Evolutionary conservation across 148 eudicot genomes (phyloP).

Genomic region (Cornus florida): DNA sequence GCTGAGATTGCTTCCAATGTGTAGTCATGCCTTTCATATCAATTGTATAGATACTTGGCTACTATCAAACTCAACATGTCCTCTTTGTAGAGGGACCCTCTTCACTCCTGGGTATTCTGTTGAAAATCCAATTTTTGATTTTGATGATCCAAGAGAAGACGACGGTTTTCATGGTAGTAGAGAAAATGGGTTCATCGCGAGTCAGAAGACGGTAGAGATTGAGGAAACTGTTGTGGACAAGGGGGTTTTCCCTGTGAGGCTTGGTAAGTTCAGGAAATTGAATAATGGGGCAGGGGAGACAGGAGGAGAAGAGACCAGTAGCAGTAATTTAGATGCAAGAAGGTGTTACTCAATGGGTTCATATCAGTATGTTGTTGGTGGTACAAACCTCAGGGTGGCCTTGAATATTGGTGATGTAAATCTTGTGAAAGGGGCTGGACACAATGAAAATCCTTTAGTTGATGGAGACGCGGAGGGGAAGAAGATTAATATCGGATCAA

Average conservation of each 20-base stretch:
- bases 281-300: conserved; percentile 16
- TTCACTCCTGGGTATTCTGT: conserved; percentile 13
- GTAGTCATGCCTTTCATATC: conserved; percentile 45
- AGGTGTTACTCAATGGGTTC: conserved; percentile 49
- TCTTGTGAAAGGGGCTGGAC: conserved; percentile 8
- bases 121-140: conserved; percentile 27
- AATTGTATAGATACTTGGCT: conserved; percentile 48
- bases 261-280: conserved; percentile 35
- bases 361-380: conserved; percentile 35
- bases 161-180: neutral
- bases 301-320: conserved; percentile 13
- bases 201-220: neutral
- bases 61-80: conserved; percentile 41
- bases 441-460: neutral
- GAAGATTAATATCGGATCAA: conserved; percentile 26
- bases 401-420: conserved; percentile 13
- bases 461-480: conserved; percentile 19
- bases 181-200: neutral
- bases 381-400: conserved; percentile 23
- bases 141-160: conserved; percentile 17
- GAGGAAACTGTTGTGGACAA: neutral
- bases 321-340: conserved; percentile 33
- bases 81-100: conserved; percentile 34
- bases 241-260: conserved; percentile 30
- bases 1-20: conserved; percentile 31